A percentile compares a stretch with the other conserved stretches of the same genome.
Conservation (phyloP, 2,329 filamentous ascomycete genomes). For the Diplocarpon mali region DNA sequence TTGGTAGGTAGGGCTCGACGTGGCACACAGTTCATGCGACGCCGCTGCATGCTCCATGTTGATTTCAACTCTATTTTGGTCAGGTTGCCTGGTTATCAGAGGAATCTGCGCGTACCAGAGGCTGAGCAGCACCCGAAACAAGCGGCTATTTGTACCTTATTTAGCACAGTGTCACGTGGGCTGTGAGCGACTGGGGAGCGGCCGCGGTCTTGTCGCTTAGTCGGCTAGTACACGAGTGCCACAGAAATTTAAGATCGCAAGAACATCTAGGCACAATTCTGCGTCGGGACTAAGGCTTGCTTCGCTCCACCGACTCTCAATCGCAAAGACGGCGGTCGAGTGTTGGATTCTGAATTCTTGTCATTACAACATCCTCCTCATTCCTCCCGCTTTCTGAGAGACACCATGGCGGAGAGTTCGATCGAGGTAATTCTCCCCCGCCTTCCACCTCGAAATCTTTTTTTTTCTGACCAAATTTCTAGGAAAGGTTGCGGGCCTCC, state of each 20-base stretch:
- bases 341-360: neutral
- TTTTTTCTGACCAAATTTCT: slow-evolving; percentile 11
- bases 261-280: no score
- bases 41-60: neutral
- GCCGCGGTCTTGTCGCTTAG: no score
- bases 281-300: no score
- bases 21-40: neutral
- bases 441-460: slow-evolving; percentile 8
- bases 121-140: neutral
- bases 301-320: neutral
- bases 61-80: slow-evolving; percentile 1
- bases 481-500: slow-evolving; percentile 42
- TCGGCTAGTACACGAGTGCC: no score
- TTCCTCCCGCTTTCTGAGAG: neutral
- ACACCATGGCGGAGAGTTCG: slow-evolving; percentile 26
- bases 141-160: no score
- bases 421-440: slow-evolving; percentile 24
- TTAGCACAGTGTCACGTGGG: neutral
- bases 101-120: slow-evolving; percentile 1
- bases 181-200: no score
- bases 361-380: neutral
- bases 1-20: neutral
- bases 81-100: neutral
- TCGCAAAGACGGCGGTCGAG: neutral
- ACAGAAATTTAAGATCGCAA: no score